These are phyloP conservation scores for Inga leiocalycina DNA, from an alignment of 306 rosid genomes.

Conservation along the genomic window DNA sequence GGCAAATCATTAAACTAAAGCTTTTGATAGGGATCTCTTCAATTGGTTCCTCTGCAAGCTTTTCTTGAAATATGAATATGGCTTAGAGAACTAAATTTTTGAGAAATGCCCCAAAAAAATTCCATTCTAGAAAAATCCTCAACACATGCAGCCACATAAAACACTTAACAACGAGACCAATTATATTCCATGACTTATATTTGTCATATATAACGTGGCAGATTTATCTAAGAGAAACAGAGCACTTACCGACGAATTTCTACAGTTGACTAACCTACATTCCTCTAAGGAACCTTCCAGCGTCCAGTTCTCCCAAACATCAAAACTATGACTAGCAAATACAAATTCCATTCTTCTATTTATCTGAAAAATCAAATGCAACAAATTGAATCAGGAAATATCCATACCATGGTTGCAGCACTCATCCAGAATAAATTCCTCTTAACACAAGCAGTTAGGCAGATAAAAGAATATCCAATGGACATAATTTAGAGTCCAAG, in stretches of 20 bases:
- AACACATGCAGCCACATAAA: constrained; percentile 9
- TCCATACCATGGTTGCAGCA: constrained; percentile 7
- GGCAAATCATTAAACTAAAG: not conserved
- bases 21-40: not conserved
- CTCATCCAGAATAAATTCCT: constrained; percentile 15
- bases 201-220: constrained; percentile 18
- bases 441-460: not conserved
- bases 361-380: constrained; percentile 60
- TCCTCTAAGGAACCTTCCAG: constrained; percentile 86
- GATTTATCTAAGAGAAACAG: constrained; percentile 18
- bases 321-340: constrained; percentile 99
- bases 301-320: constrained; percentile 99
- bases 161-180: constrained; percentile 12
- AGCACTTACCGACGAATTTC: constrained; percentile 77
- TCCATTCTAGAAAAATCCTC: not conserved
- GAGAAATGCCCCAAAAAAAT: not conserved
- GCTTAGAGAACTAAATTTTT: not conserved
- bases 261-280: constrained; percentile 90
- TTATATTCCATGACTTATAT: constrained; percentile 4
- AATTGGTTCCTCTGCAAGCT: not conserved
- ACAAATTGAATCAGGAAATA: constrained; percentile 14
- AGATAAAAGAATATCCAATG: constrained; percentile 14
- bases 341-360: constrained; percentile 96
- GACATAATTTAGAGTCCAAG: not conserved
- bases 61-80: not conserved